Conservation (phyloP, 371 early-diverging fungal genomes). For the Actinomucor elegans region DNA sequence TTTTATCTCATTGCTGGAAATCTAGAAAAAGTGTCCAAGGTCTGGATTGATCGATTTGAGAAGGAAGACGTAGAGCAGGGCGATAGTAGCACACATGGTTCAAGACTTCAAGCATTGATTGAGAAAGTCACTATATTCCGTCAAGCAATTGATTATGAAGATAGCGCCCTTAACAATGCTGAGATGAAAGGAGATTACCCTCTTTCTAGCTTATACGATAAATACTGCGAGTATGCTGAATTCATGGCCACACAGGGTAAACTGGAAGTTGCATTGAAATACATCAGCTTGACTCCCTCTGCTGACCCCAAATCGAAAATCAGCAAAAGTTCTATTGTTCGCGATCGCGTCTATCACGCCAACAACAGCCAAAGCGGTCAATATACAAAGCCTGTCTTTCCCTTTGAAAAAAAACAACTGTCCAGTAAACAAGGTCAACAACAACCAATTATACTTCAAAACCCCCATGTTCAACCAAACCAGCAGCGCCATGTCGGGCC, state of each 20-base stretch:
- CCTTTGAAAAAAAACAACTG: constrained; percentile 51
- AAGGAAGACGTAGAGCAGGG: constrained; percentile 29
- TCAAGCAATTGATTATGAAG: constrained; percentile 78
- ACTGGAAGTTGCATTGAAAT: constrained; percentile 69
- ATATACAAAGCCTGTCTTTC: constrained; percentile 58
- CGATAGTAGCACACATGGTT: constrained; percentile 12
- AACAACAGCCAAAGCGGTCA: constrained; percentile 44
- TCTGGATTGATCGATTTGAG: constrained; percentile 71
- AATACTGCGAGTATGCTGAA: constrained; percentile 85
- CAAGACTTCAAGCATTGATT: constrained; percentile 72
- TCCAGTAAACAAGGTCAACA: not conserved
- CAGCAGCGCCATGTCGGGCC: not conserved
- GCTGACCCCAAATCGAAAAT: constrained; percentile 64
- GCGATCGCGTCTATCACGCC: constrained; percentile 72
- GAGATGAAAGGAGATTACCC: constrained; percentile 37
- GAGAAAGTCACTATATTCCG: constrained; percentile 91
- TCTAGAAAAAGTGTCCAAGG: constrained; percentile 73
- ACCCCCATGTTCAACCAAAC: not conserved
- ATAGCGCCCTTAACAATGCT: constrained; percentile 43
- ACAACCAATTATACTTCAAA: not conserved
- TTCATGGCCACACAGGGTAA: constrained; percentile 76
- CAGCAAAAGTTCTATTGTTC: constrained; percentile 58
- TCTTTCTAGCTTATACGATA: constrained; percentile 73
- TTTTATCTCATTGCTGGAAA: constrained; percentile 91
- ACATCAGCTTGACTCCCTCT: constrained; percentile 69